Evolutionary conservation across 805 yeast species (phyloP), one percentile per base, ranked within the genome.

Genomic region (Candida germanica): DNA sequence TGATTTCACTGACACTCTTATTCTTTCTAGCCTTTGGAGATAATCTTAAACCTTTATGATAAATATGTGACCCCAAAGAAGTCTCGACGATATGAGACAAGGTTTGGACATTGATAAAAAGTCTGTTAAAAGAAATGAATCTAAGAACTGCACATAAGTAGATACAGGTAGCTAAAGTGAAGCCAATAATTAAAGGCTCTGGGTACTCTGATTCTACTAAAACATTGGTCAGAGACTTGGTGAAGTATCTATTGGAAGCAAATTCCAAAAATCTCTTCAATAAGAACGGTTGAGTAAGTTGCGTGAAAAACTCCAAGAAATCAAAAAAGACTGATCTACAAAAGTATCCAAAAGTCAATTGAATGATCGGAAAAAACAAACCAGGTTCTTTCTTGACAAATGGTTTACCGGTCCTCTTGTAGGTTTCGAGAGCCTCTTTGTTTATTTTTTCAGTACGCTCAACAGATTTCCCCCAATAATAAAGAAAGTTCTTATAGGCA

Each of bases 1-100:
- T 49, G 31, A 61, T 55, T 34, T 61, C 66, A 38, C 66, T 65
- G 2, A 60, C 55, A 5, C 61, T 39, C 36, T 58, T 60, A 27
- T 50, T 42, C 39, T 53, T 58, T 31, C 63, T 52, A 16, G 58
- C 51, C 30, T 59, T 56, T 7, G 65, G 65, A 30, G 61, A 51
- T 18, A 61, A 50, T 25, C 22, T 46, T 40, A 61, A 41, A 2
- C 62, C 58, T 33, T 61, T 61, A 6, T 42, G 36, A 36, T 57
- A 61, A 16, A 58, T 46, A 44, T 56, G 46, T 7, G 57, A 38
- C 5, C 55, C 42, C 31, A 60, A 42, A 2, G 55, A 44, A 9
- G 58, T 37, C 25, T 46, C 46, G n/a, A 51, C 42, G 4, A 46
- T 34, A 29, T 32, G 43, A 3, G 48, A 42, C 14, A 54, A 30